These are phyloP conservation scores for Umbelopsis isabellina DNA, from an alignment of 192 early-diverging fungal species.

Conservation along the genomic window DNA sequence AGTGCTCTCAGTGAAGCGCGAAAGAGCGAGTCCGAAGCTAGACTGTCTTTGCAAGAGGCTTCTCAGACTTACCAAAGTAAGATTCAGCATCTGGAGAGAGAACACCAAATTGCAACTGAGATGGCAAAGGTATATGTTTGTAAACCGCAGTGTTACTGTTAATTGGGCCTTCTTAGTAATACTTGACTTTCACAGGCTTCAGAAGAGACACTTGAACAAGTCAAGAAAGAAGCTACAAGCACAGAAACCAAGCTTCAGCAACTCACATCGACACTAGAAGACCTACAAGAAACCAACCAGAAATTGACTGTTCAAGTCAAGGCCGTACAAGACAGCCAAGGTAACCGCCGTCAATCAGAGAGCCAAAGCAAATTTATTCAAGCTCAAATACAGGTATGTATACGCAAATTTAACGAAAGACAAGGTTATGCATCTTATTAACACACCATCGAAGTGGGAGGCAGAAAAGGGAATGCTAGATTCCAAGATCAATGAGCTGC, in stretches of 20 bases:
- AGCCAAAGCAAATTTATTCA: not conserved
- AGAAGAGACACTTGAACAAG: not conserved
- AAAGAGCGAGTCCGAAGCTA: conserved; percentile 1
- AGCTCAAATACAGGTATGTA: conserved; percentile 1
- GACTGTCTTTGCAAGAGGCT: conserved; percentile 2
- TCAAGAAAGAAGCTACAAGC: not conserved
- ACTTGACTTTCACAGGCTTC: not conserved
- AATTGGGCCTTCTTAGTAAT: not conserved
- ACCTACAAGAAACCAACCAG: conserved; percentile 3
- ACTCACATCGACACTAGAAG: not conserved
- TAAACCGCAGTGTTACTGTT: not conserved
- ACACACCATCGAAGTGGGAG: not conserved
- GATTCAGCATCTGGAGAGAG: conserved; percentile 45
- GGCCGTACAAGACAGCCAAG: conserved; percentile 7
- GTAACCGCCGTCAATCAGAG: not conserved
- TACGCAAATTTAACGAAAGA: not conserved
- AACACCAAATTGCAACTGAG: conserved; percentile 44
- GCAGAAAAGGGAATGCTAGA: not conserved
- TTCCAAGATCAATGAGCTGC: not conserved
- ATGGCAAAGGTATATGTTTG: conserved; percentile 28
- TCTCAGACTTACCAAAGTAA: not conserved
- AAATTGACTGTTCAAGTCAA: conserved; percentile 20
- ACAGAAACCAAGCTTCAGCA: conserved; percentile 13
- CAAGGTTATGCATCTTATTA: not conserved
- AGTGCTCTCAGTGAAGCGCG: conserved; percentile 22